phyloP scores from a whole-genome alignment of 2,329 filamentous ascomycete genomes.

The Fusarium beomiforme region DNA sequence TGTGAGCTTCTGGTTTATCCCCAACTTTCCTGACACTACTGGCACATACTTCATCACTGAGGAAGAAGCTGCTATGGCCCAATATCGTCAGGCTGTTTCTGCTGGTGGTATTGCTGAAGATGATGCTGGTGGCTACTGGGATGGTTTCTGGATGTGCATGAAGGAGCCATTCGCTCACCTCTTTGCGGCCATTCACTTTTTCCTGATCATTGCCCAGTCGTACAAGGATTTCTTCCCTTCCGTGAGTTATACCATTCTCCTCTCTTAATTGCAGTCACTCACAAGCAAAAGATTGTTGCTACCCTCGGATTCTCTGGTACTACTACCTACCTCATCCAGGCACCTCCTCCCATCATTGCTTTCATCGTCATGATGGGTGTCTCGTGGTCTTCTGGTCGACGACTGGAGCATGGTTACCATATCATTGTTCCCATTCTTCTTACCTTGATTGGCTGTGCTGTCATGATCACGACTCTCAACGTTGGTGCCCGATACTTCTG shows the following conservation, averaged over 20 bases:
- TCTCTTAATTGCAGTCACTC: fast-evolving
- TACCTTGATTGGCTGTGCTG: slow-evolving; percentile 51
- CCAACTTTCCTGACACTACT: slow-evolving; percentile 47
- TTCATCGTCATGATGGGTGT: slow-evolving; percentile 51
- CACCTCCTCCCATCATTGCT: slow-evolving; percentile 54
- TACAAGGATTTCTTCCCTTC: slow-evolving; percentile 58
- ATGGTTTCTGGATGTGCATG: slow-evolving; percentile 46
- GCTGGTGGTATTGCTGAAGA: slow-evolving; percentile 49
- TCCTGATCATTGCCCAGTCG: slow-evolving; percentile 54
- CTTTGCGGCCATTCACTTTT: slow-evolving; percentile 53
- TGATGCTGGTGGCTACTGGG: slow-evolving; percentile 52
- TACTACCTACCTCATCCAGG: slow-evolving; percentile 53
- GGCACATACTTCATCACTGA: slow-evolving; percentile 50
- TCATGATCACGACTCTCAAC: slow-evolving; percentile 54
- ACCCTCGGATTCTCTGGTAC: slow-evolving; percentile 43
- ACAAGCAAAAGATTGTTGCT: slow-evolving; percentile 38
- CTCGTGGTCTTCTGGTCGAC: slow-evolving; percentile 52
- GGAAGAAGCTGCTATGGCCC: slow-evolving; percentile 52
- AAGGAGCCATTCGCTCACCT: slow-evolving; percentile 52
- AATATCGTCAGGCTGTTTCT: slow-evolving; percentile 49
- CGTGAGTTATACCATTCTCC: neutral
- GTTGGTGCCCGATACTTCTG: slow-evolving; percentile 54
- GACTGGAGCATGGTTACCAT: slow-evolving; percentile 53
- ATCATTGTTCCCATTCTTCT: slow-evolving; percentile 52
- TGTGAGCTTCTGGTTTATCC: slow-evolving; percentile 49